Evolutionary conservation across 371 early-diverging fungal genomes (phyloP), one percentile per base, ranked within the genome.

Genomic region (Astathelohania contejeani): DNA sequence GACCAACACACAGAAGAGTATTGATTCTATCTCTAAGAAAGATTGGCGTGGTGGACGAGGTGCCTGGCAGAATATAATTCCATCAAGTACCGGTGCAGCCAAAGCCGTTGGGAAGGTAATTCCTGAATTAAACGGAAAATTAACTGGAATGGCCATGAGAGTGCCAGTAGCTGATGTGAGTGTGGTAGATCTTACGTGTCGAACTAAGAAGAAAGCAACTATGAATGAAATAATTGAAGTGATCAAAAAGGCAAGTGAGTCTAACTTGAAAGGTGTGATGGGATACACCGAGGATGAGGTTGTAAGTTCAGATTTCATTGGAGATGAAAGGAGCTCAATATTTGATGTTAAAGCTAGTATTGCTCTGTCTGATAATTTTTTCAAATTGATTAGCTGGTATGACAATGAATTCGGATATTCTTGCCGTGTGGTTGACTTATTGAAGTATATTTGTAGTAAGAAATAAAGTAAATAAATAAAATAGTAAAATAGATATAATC

Each of bases 1-100:
- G 65, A 98, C 96, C 44, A 91, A 91, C 55, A 90, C 96, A 69
- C 96, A 98, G 75, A 90, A 90, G 81, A 92, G 90, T 53, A 95
- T 95, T 58, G 98, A 98, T 79, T 87, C 88, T 52, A 90, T 91
- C 38, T 88, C 90, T 20, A 82, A 82, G 64, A 90, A 90, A 77
- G 89, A 90, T 80, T 88, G 88, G 87, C 80, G 92, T 56, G 79
- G 83, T 54, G 90, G 93, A 55, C 86, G 96, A 79, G 87, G 90
- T 66, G 90, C 90, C 27, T 78, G 83, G 69, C 81, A 81, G 65
- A 97, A 97, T 83, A 93, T 97, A 74, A 97, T 97, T 77, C 98
- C 98, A 24, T 85, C 93, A 57, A 82, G 87, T 60, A 97, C 98
- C 55, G 98, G 98, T 67, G 98, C 98, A 63, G 92, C 98, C 74